A percentile compares a stretch with the other conserved stretches of the same genome.
These are phyloP conservation scores for Osmanthus fragrans DNA, from an alignment of 257 asterid species.

Conservation along the genomic window DNA sequence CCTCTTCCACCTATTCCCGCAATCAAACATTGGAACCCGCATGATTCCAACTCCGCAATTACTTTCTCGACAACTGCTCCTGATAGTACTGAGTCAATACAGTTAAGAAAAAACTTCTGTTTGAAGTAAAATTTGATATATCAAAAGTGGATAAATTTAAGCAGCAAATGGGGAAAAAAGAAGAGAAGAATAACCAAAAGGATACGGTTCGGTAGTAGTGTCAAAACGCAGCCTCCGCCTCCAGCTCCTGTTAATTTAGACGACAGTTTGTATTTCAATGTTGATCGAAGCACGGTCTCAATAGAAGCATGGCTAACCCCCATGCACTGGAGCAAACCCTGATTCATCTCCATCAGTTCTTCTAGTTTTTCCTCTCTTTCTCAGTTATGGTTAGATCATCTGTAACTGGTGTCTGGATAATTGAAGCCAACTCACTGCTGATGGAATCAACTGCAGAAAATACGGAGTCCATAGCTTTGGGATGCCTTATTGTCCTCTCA, in stretches of 20 bases:
- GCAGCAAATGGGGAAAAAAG: background rate
- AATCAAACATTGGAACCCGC: conserved; percentile 75
- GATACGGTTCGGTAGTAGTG: conserved; percentile 88
- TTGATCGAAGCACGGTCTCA: conserved; percentile 77
- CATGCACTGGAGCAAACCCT: conserved; percentile 94
- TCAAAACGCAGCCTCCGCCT: conserved; percentile 98
- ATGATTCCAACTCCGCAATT: conserved; percentile 63
- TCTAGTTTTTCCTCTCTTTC: conserved; percentile 88
- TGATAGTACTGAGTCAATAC: conserved; percentile 57
- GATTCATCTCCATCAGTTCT: conserved; percentile 94
- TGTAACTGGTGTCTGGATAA: conserved; percentile 77
- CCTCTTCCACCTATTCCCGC: conserved; percentile 96
- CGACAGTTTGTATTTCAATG: conserved; percentile 76
- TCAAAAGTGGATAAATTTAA: too few relatives aligned
- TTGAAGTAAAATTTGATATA: background rate
- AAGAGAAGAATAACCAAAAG: conserved; percentile 30
- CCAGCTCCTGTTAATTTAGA: conserved; percentile 98
- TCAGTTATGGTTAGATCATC: conserved; percentile 88
- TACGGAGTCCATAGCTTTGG: conserved; percentile 76
- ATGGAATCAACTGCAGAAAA: conserved; percentile 86
- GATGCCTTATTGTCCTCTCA: conserved; percentile 74
- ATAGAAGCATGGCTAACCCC: conserved; percentile 94
- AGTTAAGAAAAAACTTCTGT: conserved; percentile 44
- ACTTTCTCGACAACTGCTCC: conserved; percentile 77
- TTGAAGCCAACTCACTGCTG: conserved; percentile 76